Percentiles rank a stretch among this genome's conserved stretches.
Evolutionary conservation across 75 land plant genomes (phyloP).

Genomic region (Pinus taeda): DNA sequence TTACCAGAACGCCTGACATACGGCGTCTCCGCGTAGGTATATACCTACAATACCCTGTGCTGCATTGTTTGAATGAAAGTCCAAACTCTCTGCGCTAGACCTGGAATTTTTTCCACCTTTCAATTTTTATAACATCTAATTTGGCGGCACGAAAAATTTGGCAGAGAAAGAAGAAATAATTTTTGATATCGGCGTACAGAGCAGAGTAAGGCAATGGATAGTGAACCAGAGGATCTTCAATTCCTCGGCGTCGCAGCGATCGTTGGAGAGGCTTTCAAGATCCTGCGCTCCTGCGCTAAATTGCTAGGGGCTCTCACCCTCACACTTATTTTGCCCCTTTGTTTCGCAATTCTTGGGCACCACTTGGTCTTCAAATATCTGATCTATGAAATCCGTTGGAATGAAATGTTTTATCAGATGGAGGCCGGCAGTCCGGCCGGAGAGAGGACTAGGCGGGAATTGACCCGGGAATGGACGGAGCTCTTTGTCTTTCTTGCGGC

Average conservation of each 20-base stretch:
- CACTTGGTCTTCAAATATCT: constrained; percentile 30
- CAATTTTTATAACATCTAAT: no score
- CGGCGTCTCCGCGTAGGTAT: no score
- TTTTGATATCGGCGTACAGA: no score
- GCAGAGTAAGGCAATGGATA: constrained; percentile 22
- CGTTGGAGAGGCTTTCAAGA: constrained; percentile 39
- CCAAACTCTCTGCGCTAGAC: no score
- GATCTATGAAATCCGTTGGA: constrained; percentile 22
- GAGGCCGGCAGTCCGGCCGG: constrained; percentile 16
- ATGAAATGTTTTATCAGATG: constrained; percentile 19
- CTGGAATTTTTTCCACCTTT: no score
- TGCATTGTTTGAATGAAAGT: no score
- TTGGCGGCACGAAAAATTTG: no score
- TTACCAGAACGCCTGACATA: no score
- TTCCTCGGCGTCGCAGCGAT: constrained; percentile 48
- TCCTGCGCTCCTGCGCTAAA: constrained; percentile 25
- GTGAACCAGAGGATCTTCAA: constrained; percentile 67
- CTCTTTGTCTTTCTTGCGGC: constrained; percentile 23
- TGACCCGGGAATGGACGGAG: constrained; percentile 17
- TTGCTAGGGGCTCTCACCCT: constrained; percentile 44
- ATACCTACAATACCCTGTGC: no score
- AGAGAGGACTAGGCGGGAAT: constrained; percentile 9
- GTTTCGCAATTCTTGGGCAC: constrained; percentile 42
- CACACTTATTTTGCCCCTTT: constrained; percentile 59
- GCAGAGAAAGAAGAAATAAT: no score